phyloP scores from a whole-genome alignment of 192 early-diverging fungal genomes.

The Backusella parvicylindrica region DNA sequence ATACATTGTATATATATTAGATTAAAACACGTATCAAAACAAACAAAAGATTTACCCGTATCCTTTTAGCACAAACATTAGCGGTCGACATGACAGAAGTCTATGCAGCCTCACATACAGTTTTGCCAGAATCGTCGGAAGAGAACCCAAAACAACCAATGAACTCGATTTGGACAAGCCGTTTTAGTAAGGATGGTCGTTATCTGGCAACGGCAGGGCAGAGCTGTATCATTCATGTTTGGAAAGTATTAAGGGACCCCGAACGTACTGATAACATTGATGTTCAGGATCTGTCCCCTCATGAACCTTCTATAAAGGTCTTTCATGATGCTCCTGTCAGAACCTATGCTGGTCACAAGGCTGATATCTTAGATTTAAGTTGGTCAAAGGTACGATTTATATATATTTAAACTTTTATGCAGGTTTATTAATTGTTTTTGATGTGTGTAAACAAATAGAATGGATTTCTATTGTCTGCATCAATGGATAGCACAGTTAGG shows the following conservation, averaged over 20 bases:
- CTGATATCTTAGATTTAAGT: constrained; percentile 67
- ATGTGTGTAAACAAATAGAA: constrained; percentile 30
- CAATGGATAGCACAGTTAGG: constrained; percentile 79
- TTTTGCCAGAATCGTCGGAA: not conserved
- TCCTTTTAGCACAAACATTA: constrained; percentile 28
- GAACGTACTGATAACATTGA: not conserved
- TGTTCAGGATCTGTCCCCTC: not conserved
- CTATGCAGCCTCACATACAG: not conserved
- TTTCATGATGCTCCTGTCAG: constrained; percentile 67
- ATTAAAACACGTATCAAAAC: constrained; percentile 27
- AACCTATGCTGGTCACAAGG: constrained; percentile 71
- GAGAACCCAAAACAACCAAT: not conserved
- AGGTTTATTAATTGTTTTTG: not conserved
- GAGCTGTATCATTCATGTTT: constrained; percentile 65
- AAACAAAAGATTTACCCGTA: constrained; percentile 6
- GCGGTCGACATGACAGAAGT: not conserved
- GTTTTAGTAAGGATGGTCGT: constrained; percentile 75
- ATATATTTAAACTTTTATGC: not conserved
- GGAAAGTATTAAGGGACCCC: constrained; percentile 41
- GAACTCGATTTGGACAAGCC: constrained; percentile 65
- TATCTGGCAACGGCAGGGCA: constrained; percentile 84
- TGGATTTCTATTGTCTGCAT: constrained; percentile 77
- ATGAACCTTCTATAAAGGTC: constrained; percentile 33
- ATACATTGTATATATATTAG: not conserved
- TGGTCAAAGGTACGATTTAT: constrained; percentile 56